phyloP scores from a whole-genome alignment of 768 basidiomycete genomes.

The Cystobasidium ongulense region DNA sequence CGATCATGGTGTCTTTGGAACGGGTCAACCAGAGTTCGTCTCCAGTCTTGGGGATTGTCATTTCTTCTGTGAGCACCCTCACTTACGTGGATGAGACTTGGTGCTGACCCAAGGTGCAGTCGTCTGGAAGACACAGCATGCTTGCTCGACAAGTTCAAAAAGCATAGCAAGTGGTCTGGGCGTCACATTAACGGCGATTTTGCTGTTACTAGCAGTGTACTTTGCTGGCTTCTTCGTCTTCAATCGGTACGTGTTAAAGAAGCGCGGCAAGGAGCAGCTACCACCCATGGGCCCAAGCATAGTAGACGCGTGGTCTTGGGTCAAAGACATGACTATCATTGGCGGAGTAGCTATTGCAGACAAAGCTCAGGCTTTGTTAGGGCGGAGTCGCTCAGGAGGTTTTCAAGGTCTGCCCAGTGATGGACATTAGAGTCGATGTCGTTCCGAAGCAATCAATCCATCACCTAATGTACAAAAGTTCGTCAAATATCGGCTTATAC shows the following conservation, averaged over 20 bases:
- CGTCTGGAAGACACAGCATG: conserved; percentile 17
- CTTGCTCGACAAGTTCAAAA: conserved; percentile 25
- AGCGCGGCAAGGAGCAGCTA: conserved; percentile 15
- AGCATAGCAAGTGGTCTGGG: conserved; percentile 9
- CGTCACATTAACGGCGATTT: conserved; percentile 15
- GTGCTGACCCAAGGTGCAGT: background rate
- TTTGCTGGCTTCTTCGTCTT: conserved; percentile 16
- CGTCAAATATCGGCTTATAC: background rate
- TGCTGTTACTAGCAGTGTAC: background rate
- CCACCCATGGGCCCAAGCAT: conserved; percentile 17
- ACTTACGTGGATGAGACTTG: background rate
- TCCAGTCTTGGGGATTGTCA: background rate
- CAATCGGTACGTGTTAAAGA: conserved; percentile 23
- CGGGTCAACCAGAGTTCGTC: conserved; percentile 20
- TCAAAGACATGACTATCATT: conserved; percentile 20
- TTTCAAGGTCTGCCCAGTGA: conserved; percentile 15
- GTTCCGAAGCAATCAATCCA: background rate
- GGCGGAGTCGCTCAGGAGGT: background rate
- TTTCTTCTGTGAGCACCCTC: conserved; percentile 16
- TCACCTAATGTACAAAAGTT: background rate
- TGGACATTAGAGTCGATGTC: background rate
- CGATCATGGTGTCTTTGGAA: conserved; percentile 6
- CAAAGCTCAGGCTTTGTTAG: background rate
- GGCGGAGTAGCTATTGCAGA: background rate
- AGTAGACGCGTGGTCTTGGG: conserved; percentile 14